Conservation (phyloP, 805 yeast genomes). For the Candida endomychidarum region DNA sequence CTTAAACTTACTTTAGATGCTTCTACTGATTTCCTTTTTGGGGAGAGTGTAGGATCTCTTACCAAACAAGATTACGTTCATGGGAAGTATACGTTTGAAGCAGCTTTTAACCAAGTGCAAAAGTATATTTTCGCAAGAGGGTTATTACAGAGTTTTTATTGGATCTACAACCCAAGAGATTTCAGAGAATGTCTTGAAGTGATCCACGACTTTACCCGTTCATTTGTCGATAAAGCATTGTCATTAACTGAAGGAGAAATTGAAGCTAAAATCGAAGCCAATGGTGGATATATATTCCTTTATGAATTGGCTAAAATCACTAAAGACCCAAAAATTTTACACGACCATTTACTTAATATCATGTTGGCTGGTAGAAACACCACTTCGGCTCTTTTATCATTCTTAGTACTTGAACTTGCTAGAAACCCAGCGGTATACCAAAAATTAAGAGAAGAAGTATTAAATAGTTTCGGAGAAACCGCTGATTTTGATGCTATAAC, state of each 20-base stretch:
- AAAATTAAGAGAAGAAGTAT: constrained; percentile 28
- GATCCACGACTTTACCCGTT: constrained; percentile 32
- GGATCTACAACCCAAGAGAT: constrained; percentile 26
- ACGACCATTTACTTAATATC: constrained; percentile 39
- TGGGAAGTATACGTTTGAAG: constrained; percentile 17
- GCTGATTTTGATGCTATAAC: constrained; percentile 23
- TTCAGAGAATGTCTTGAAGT: constrained; percentile 32
- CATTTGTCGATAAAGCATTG: constrained; percentile 33
- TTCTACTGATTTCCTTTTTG: constrained; percentile 41
- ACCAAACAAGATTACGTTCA: constrained; percentile 21
- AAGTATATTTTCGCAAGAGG: constrained; percentile 32
- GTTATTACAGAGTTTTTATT: constrained; percentile 31
- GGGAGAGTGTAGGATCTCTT: constrained; percentile 31
- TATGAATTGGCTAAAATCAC: constrained; percentile 41
- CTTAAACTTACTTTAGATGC: constrained; percentile 39
- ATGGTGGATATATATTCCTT: constrained; percentile 35
- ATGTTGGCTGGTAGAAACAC: constrained; percentile 41
- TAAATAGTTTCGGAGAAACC: constrained; percentile 25
- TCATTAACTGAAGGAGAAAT: constrained; percentile 27
- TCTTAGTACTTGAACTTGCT: constrained; percentile 30
- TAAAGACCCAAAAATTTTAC: constrained; percentile 32
- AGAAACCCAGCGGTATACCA: constrained; percentile 30
- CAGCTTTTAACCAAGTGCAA: constrained; percentile 39
- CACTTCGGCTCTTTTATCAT: constrained; percentile 34
- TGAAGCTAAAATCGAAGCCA: constrained; percentile 22